Conservation (phyloP, 2,329 filamentous ascomycete species). For the Xylariaceae sp. region DNA sequence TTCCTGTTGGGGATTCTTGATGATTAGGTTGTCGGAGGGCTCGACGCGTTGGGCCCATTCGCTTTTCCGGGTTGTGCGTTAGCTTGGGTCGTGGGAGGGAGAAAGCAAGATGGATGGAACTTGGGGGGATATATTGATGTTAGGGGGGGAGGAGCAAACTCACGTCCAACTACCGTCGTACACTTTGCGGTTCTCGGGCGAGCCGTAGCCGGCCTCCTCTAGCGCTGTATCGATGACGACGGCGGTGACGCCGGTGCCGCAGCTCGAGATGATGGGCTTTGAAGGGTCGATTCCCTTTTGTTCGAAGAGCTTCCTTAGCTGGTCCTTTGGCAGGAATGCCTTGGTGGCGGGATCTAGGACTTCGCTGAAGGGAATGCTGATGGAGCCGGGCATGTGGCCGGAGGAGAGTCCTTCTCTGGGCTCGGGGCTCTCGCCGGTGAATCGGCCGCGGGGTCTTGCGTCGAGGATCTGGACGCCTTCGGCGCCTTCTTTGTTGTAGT, state of each 20-base stretch:
- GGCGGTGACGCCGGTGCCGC: conserved; percentile 91
- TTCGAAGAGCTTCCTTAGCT: conserved; percentile 72
- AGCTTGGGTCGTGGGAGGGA: neutral
- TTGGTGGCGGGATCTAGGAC: conserved; percentile 82
- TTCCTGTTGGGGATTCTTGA: conserved; percentile 40
- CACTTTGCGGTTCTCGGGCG: conserved; percentile 62
- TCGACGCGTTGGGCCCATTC: conserved; percentile 65
- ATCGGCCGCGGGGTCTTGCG: conserved; percentile 75
- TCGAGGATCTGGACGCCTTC: conserved; percentile 86
- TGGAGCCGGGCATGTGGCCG: conserved; percentile 86
- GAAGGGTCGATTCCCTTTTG: conserved; percentile 73
- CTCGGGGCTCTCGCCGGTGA: conserved; percentile 78
- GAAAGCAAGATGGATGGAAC: neutral
- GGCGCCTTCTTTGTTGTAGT: conserved; percentile 75
- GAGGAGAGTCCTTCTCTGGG: conserved; percentile 81
- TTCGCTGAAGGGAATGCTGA: conserved; percentile 73
- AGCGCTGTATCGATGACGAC: conserved; percentile 86
- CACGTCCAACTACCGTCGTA: conserved; percentile 99
- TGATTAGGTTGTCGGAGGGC: conserved; percentile 58
- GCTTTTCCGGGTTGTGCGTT: conserved; percentile 36
- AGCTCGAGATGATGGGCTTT: conserved; percentile 81
- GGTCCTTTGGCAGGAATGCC: conserved; percentile 65
- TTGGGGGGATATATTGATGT: too few species aligned
- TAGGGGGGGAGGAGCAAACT: conserved; percentile 47
- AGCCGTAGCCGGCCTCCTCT: conserved; percentile 69